Base-by-base conservation (phyloP, 495 filamentous ascomycete species). In the Elaphomyces granulatus region DNA sequence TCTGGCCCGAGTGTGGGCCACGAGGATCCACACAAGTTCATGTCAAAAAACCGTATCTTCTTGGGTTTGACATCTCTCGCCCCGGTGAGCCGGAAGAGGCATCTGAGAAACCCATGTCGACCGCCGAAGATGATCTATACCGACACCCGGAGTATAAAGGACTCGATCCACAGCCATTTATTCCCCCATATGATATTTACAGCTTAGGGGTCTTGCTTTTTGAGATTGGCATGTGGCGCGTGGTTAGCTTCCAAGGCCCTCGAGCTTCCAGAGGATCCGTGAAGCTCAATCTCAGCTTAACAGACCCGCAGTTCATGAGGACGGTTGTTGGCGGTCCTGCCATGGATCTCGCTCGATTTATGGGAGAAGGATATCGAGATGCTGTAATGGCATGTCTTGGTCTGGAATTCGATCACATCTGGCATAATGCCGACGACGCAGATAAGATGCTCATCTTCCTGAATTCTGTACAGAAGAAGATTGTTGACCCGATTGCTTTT, bases 61-160 rank as follows among this genome's bases (percentile, higher is more conserved):
- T 54, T 34, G 60, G 60, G 4, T 63, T 59, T 41, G 54, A 59
- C 8, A 53, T 56, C 36, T 48, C 58, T 15, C 45, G 56, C 16
- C 39, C 45, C 0, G 50, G 51, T 18, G 38, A 45, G 17, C 43
- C 52, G 3, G 42, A 40, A 48, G 51, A 37, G 30, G 46, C 8
- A n/a, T 50, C 52, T 2, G 52, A 60, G 39, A 44, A 50, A 23
- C 52, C 50, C 41, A 7, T n/a, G n/a, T 39, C 36, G 7, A 47
- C 54, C 20, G 47, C 50, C 10, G 61, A 56, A 18, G 44, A 49
- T 17, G 53, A 63, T 23, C 32, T 61, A 3, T 61, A 61, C 44
- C 52, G 55, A 15, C 60, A 63, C 35, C 59, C 56, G 7, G 35
- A 38, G 6, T 51, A 53, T 32, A 44, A 50, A 15, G 54, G 52